Base-by-base conservation (phyloP, 441 rosid species). In the Euphorbia schlechtendalii region DNA sequence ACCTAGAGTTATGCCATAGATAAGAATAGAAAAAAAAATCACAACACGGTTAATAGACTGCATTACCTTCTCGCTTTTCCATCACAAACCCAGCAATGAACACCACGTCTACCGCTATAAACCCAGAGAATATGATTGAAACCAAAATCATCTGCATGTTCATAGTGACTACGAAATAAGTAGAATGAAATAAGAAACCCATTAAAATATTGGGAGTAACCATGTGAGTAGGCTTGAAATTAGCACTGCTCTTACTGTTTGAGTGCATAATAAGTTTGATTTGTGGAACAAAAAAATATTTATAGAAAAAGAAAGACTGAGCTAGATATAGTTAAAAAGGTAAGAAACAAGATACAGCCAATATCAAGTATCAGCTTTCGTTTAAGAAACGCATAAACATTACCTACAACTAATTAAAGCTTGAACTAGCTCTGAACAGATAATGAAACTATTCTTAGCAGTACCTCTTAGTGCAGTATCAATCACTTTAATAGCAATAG, bases 41-140 rank as follows among this genome's bases (percentile, higher is more conserved):
- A 55, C 48, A 14, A 57, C 38, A 65, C 27, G 54, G 27, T 41
- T 56, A 67, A 46, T 22, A 56, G 59, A 52, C 12, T 21, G 60
- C 48, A 69, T 68, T 67, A 88, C 99, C 96, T 86, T 77, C 95
- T 87, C 54, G 97, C 97, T 84, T 82, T 93, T 53, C 83, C 83
- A 78, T 93, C 96, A 80, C 95, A 93, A 74, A 93, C 99, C 99
- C 97, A 93, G 75, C 96, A 93, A 65, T 93, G 99, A 71, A 93
- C 97, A 68, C 99, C 97, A 76, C 92, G 96, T 0, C 96, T 86
- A n/a, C 99, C 99, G 61, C 97, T 93, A 66, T 77, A 93, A 64
- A 84, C 97, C 96, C 97, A 90, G 59, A 93, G 95, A 41, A 92
- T 82, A 70, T 92, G 94, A 70, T 70, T 79, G 76, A 92, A 88